Conservation (phyloP, 768 basidiomycete genomes). For the Neoboletus subvelutipes region DNA sequence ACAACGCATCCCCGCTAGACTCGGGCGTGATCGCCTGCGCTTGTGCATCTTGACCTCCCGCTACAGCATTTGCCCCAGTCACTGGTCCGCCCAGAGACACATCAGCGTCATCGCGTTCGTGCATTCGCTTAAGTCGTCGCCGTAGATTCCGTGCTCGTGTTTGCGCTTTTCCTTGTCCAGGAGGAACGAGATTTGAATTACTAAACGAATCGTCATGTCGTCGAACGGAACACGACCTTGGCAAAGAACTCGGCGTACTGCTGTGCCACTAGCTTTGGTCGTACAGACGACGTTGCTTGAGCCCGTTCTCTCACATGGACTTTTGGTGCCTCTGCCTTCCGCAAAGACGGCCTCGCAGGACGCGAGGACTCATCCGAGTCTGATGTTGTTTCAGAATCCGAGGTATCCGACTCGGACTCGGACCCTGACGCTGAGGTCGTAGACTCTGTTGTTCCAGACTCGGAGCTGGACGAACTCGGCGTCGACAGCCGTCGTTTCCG, state of each 20-base stretch:
- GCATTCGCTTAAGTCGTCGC: slow-evolving; percentile 45
- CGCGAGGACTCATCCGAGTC: slow-evolving; percentile 9
- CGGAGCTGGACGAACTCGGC: slow-evolving; percentile 18
- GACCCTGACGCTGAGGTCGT: slow-evolving; percentile 16
- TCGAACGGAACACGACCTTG: background rate
- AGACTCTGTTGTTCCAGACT: slow-evolving; percentile 25
- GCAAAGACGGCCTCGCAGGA: background rate
- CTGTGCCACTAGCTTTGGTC: background rate
- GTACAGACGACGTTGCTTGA: slow-evolving; percentile 10
- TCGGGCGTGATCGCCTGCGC: background rate
- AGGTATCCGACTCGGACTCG: slow-evolving; percentile 28
- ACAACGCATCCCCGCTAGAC: slow-evolving; percentile 16
- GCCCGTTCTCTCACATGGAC: slow-evolving; percentile 12
- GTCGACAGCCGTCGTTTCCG: slow-evolving; percentile 26
- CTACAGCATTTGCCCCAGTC: slow-evolving; percentile 44
- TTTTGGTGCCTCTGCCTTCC: slow-evolving; percentile 10
- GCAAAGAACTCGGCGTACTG: slow-evolving; percentile 5
- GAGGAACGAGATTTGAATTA: slow-evolving; percentile 41
- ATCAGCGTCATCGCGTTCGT: slow-evolving; percentile 24
- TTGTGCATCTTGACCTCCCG: background rate
- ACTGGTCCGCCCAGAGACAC: slow-evolving; percentile 24
- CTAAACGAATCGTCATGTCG: background rate
- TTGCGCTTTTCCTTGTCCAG: slow-evolving; percentile 56
- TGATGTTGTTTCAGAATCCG: slow-evolving; percentile 19
- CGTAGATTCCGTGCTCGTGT: slow-evolving; percentile 61